These are phyloP conservation scores for Conringia planisiliqua DNA, from an alignment of 345 rosid genomes.

Conservation along the genomic window DNA sequence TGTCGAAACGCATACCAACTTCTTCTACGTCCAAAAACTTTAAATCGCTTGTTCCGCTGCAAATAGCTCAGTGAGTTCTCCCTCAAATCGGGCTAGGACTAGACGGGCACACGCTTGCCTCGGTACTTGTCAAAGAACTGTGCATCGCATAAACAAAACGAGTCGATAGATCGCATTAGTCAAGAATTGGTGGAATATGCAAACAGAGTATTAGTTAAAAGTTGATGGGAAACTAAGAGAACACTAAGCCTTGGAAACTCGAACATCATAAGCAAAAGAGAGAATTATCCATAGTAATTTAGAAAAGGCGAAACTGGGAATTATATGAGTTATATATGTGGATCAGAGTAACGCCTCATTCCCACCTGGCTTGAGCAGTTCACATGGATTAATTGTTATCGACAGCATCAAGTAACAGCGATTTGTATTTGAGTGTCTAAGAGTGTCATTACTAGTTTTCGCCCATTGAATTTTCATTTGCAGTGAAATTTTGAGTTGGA, in stretches of 20 bases:
- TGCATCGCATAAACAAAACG: background rate
- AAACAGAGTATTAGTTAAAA: background rate
- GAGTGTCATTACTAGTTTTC: background rate
- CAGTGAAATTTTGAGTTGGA: background rate
- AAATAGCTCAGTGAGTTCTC: constrained; percentile 13
- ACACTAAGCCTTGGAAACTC: constrained; percentile 14
- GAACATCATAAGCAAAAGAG: constrained; percentile 3
- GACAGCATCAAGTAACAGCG: background rate
- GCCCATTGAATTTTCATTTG: background rate
- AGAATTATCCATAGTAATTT: background rate
- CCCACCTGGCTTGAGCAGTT: background rate
- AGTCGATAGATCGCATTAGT: background rate
- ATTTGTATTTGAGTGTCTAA: background rate
- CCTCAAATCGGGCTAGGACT: background rate
- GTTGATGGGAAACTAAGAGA: background rate
- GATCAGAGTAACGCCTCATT: background rate
- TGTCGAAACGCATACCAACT: constrained; percentile 15
- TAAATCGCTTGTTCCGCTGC: background rate
- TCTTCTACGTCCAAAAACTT: constrained; percentile 20
- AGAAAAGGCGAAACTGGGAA: background rate
- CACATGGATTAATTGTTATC: background rate
- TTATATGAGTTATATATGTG: background rate
- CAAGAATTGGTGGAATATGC: background rate
- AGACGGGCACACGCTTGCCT: constrained; percentile 38
- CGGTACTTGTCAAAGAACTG: constrained; percentile 41